Percentiles rank a stretch among this genome's conserved stretches.
Conservation (phyloP, 495 filamentous ascomycete species). For the Thermothielavioides terrestris region DNA sequence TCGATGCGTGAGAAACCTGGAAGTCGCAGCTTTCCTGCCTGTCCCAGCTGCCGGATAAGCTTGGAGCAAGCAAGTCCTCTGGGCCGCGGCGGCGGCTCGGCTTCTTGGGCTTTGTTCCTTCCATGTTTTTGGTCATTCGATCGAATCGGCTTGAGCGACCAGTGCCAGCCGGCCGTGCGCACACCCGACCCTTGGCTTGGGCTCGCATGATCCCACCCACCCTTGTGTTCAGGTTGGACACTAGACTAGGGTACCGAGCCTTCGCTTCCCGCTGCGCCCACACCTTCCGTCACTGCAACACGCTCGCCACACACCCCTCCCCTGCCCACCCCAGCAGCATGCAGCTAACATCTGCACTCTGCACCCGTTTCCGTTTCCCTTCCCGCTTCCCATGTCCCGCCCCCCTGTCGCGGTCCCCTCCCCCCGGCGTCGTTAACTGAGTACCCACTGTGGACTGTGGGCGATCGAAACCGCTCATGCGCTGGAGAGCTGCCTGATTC, state of each 20-base stretch:
- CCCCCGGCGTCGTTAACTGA: too few species aligned
- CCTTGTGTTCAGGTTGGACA: too few species aligned
- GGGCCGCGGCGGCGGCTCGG: background rate
- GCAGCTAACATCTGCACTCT: constrained; percentile 7
- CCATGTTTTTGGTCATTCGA: constrained; percentile 3
- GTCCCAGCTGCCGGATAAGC: too few species aligned
- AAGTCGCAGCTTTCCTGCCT: too few species aligned
- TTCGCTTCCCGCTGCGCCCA: too few species aligned
- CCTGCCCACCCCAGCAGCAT: background rate
- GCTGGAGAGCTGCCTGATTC: constrained; percentile 8
- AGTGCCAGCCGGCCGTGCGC: constrained; percentile 1
- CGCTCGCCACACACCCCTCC: background rate
- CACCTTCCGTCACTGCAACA: background rate
- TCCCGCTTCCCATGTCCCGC: constrained; percentile 6
- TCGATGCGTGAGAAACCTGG: too few species aligned
- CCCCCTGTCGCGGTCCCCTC: constrained; percentile 6
- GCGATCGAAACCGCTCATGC: constrained; percentile 7
- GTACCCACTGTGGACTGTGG: constrained; percentile 1
- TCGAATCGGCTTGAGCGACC: constrained; percentile 1
- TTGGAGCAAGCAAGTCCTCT: too few species aligned
- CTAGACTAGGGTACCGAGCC: too few species aligned
- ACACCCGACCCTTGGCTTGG: background rate
- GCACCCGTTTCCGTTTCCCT: constrained; percentile 9
- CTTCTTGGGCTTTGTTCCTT: background rate
- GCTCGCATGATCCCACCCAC: background rate